These are phyloP conservation scores for Aspergillus hortae DNA, from an alignment of 2,329 filamentous ascomycete genomes.

Conservation along the genomic window DNA sequence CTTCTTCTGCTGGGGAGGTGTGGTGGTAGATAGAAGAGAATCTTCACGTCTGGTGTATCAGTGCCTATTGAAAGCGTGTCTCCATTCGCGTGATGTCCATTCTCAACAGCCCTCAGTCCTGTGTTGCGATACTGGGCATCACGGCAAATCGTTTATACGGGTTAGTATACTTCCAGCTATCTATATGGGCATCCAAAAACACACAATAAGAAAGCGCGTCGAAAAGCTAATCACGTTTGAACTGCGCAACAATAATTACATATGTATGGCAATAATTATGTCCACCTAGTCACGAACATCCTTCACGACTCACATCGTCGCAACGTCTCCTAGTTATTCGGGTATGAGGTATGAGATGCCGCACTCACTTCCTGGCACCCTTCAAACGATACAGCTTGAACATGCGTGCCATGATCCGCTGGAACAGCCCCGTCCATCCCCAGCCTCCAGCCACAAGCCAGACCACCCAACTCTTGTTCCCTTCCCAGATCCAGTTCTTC, in stretches of 20 bases:
- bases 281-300: neutral
- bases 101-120: neutral
- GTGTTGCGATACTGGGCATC: neutral
- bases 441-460: constrained; percentile 49
- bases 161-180: neutral
- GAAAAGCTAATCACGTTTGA: too few relatives aligned
- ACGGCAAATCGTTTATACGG: constrained; percentile 20
- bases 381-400: constrained; percentile 50
- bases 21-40: too few relatives aligned
- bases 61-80: neutral
- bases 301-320: neutral
- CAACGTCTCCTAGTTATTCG: neutral
- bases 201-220: neutral
- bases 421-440: constrained; percentile 39
- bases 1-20: too few relatives aligned
- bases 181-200: neutral
- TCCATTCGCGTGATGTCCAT: neutral
- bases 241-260: too few relatives aligned
- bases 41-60: neutral
- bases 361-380: constrained; percentile 12
- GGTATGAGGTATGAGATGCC: neutral
- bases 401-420: constrained; percentile 47
- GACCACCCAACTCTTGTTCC: constrained; percentile 50
- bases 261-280: neutral
- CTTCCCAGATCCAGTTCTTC: constrained; percentile 46